A percentile compares a stretch with the other conserved stretches of the same genome.
Conservation (phyloP, 1,284 basidiomycete genomes). For the Vanrija humicola region DNA sequence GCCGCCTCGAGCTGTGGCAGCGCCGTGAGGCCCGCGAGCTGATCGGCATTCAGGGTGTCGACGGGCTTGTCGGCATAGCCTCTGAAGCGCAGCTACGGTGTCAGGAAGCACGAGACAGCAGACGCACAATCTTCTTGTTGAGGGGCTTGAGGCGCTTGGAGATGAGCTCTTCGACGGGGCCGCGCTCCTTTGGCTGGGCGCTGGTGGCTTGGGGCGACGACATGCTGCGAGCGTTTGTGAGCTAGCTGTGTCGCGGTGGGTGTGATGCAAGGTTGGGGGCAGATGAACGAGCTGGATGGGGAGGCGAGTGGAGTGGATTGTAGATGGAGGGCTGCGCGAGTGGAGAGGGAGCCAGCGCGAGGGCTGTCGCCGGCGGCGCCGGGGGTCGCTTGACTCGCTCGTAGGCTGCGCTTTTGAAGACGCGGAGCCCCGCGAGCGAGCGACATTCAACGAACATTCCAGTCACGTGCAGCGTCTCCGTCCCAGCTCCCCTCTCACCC, state of each 20-base stretch:
- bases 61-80: slow-evolving; percentile 62
- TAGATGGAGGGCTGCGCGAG: not conserved
- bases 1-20: slow-evolving; percentile 69
- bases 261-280: not conserved
- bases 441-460: no score
- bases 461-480: no score
- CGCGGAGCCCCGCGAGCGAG: no score
- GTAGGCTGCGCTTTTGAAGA: no score
- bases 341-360: no score
- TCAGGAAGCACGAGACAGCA: slow-evolving; percentile 7
- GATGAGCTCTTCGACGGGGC: slow-evolving; percentile 70
- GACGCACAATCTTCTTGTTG: slow-evolving; percentile 76
- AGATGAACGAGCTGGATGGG: not conserved
- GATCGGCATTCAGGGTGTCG: slow-evolving; percentile 76
- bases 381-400: no score
- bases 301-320: not conserved
- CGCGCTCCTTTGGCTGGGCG: slow-evolving; percentile 17
- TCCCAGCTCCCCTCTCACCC: no score
- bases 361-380: no score
- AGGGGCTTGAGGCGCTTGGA: slow-evolving; percentile 69
- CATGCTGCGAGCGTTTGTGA: not conserved
- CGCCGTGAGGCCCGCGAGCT: slow-evolving; percentile 64
- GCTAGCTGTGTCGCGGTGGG: not conserved
- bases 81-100: slow-evolving; percentile 62
- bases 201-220: no score